These are phyloP conservation scores for Isoetes taiwanensis DNA, from an alignment of 75 land plant species.

Conservation along the genomic window DNA sequence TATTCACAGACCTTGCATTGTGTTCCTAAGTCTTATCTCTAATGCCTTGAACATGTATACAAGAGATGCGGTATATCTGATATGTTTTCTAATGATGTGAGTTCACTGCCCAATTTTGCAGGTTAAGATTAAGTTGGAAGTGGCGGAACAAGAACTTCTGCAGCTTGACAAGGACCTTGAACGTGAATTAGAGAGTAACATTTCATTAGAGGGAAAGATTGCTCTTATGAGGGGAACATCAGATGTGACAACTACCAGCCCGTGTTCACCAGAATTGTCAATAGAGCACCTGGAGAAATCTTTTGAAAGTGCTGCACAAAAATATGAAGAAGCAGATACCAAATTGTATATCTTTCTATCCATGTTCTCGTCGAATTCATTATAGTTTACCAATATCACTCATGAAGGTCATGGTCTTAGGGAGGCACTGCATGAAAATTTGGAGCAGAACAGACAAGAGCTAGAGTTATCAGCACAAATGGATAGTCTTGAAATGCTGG, in stretches of 20 bases:
- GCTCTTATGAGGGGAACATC: conserved; percentile 10
- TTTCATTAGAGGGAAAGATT: conserved; percentile 9
- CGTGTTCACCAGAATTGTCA: conserved; percentile 2
- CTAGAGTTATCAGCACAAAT: conserved; percentile 1
- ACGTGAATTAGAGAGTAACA: conserved; percentile 1
- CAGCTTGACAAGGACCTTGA: conserved; percentile 4
- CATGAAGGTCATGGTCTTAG: conserved; percentile 6
- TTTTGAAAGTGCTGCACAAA: conserved; percentile 8
- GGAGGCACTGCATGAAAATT: conserved; percentile 11
- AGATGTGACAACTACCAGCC: conserved; percentile 14
- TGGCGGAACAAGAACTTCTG: conserved; percentile 2
- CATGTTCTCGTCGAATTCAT: background rate
- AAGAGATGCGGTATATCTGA: background rate
- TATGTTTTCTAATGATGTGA: background rate
- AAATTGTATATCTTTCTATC: conserved; percentile 21
- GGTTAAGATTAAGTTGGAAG: conserved; percentile 18
- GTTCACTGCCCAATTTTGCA: conserved; percentile 1
- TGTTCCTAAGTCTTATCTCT: too few relatives aligned
- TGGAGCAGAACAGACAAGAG: conserved; percentile 19
- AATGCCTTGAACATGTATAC: background rate
- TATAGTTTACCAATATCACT: background rate
- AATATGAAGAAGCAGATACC: conserved; percentile 9
- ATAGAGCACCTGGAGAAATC: conserved; percentile 10
- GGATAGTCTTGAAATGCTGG: conserved; percentile 1
- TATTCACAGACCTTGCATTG: too few relatives aligned